Conservation (phyloP, 176 grass and related monocot genomes). For the Avena sativa region DNA sequence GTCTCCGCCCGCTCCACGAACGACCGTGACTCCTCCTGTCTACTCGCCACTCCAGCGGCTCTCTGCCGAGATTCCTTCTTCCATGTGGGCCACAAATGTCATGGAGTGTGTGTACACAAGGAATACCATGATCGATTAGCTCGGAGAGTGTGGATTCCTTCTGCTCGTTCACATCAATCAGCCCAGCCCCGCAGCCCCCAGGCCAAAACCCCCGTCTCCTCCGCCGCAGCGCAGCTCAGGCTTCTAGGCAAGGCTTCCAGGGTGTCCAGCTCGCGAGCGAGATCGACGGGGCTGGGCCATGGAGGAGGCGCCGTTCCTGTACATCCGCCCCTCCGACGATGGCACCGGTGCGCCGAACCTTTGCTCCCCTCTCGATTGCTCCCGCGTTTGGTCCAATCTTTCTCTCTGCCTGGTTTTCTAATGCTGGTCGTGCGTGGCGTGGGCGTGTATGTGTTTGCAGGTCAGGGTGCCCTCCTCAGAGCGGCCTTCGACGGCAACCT, state of each 20-base stretch:
- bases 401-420: not conserved
- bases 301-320: not conserved
- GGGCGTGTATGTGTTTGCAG: not conserved
- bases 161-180: not conserved
- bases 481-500: constrained; percentile 39
- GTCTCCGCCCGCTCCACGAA: not conserved
- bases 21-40: not conserved
- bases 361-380: not conserved
- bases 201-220: not conserved
- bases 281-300: not conserved
- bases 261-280: not conserved
- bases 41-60: not conserved
- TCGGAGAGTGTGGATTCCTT: not conserved
- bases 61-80: not conserved
- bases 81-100: not conserved
- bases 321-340: not conserved
- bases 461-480: not conserved
- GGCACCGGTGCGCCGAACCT: not conserved
- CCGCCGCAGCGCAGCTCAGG: not conserved
- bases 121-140: not conserved
- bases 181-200: not conserved
- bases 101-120: not conserved
- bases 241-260: not conserved
- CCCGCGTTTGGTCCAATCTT: not conserved
- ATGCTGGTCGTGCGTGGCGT: not conserved